phyloP scores from a whole-genome alignment of 768 basidiomycete species.

The Lentinula detonsa region DNA sequence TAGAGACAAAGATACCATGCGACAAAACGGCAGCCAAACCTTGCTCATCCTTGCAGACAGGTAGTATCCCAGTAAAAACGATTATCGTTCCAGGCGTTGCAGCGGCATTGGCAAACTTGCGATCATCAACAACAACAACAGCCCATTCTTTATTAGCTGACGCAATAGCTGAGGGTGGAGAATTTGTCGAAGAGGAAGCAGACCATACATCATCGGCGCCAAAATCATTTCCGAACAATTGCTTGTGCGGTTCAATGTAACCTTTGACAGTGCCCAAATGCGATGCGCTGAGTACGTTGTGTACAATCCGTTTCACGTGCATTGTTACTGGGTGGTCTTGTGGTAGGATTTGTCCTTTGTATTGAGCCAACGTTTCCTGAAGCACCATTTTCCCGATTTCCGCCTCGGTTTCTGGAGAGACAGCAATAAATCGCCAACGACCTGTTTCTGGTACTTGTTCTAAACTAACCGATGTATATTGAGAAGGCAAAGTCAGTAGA shows the following conservation, averaged over 20 bases:
- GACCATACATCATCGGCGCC: conserved; percentile 12
- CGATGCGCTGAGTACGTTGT: conserved; percentile 62
- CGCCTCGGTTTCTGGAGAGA: conserved; percentile 51
- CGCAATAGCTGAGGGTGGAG: conserved; percentile 15
- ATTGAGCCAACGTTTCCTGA: conserved; percentile 45
- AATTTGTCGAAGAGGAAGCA: conserved; percentile 9
- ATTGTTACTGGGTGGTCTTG: conserved; percentile 56
- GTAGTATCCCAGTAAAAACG: conserved; percentile 87
- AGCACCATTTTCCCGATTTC: conserved; percentile 26
- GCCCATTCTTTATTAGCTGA: conserved; percentile 49
- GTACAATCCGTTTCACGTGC: conserved; percentile 66
- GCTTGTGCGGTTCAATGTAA: neutral
- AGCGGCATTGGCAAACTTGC: conserved; percentile 68
- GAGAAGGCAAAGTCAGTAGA: neutral
- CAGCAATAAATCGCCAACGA: conserved; percentile 84
- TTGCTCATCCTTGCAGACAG: conserved; percentile 68
- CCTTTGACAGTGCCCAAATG: conserved; percentile 59
- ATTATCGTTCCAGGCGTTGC: conserved; percentile 72
- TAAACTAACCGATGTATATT: conserved; percentile 38
- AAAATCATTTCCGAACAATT: conserved; percentile 5
- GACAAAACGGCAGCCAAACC: conserved; percentile 81
- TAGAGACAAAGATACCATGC: conserved; percentile 51
- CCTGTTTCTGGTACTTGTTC: conserved; percentile 86
- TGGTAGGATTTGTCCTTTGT: conserved; percentile 52
- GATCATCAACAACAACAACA: conserved; percentile 74